These are phyloP conservation scores for Podospora appendiculata DNA, from an alignment of 495 filamentous ascomycete genomes.

Conservation along the genomic window DNA sequence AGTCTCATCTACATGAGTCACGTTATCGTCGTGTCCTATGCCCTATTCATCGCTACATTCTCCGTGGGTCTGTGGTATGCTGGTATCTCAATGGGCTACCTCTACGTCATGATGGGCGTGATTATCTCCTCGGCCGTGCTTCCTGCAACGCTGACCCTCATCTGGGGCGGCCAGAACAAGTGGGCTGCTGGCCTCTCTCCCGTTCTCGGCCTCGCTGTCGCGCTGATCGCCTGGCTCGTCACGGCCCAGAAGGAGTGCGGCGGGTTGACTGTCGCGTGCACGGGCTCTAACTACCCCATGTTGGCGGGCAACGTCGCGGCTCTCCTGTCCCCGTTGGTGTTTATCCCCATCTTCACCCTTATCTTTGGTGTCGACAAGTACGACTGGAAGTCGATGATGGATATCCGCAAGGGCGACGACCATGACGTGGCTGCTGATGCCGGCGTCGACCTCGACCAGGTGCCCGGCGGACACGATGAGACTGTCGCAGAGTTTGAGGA, in stretches of 20 bases:
- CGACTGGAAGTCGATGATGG: conserved; percentile 81
- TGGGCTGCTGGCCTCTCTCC: conserved; percentile 70
- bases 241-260: conserved; percentile 75
- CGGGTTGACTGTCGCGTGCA: conserved; percentile 62
- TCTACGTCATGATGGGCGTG: conserved; percentile 88
- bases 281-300: conserved; percentile 83
- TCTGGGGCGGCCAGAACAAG: conserved; percentile 81
- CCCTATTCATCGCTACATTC: conserved; percentile 78
- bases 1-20: conserved; percentile 84
- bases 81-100: conserved; percentile 48
- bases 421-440: conserved; percentile 62
- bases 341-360: conserved; percentile 73
- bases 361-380: conserved; percentile 73
- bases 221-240: conserved; percentile 84
- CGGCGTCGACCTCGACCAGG: conserved; percentile 62
- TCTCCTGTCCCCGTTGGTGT: conserved; percentile 69
- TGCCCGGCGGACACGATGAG: conserved; percentile 46
- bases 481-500: conserved; percentile 36
- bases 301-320: conserved; percentile 75
- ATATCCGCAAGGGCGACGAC: conserved; percentile 79
- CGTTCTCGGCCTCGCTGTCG: conserved; percentile 65
- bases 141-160: conserved; percentile 69
- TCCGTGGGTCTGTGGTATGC: conserved; percentile 70
- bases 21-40: conserved; percentile 64
- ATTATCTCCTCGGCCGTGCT: conserved; percentile 83